phyloP scores from a whole-genome alignment of 495 filamentous ascomycete genomes.

The Aspergillus hancockii region DNA sequence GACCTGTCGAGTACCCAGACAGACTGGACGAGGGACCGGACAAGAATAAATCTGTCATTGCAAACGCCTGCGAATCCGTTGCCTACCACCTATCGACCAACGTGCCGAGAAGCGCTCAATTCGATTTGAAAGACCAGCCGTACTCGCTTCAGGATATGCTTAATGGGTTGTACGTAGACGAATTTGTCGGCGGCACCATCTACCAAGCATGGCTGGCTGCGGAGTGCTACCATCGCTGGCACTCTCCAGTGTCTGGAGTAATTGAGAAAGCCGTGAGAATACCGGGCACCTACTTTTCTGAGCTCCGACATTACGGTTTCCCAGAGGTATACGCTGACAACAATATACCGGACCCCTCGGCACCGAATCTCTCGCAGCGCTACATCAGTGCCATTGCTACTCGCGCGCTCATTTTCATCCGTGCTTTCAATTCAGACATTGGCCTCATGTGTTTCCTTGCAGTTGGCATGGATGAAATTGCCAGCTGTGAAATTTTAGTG shows the following conservation, averaged over 20 bases:
- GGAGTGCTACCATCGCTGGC: conserved; percentile 62
- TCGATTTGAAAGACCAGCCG: conserved; percentile 65
- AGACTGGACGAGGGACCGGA: no score
- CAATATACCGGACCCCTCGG: conserved; percentile 23
- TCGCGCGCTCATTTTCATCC: conserved; percentile 10
- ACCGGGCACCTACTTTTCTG: conserved; percentile 62
- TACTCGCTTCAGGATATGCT: conserved; percentile 61
- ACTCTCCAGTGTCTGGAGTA: conserved; percentile 53
- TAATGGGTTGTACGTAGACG: conserved; percentile 34
- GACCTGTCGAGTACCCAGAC: conserved; percentile 50
- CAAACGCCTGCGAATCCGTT: conserved; percentile 59
- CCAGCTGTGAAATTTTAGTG: conserved; percentile 4
- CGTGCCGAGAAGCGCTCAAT: conserved; percentile 24
- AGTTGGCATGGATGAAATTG: conserved; percentile 2
- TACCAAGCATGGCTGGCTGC: conserved; percentile 60
- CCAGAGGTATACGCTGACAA: background rate
- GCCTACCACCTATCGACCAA: conserved; percentile 6
- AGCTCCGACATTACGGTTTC: conserved; percentile 47
- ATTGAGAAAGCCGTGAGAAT: conserved; percentile 42
- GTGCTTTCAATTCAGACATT: background rate
- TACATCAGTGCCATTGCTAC: conserved; percentile 52
- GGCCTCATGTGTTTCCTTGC: conserved; percentile 10
- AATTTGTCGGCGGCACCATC: conserved; percentile 53
- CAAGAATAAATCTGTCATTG: conserved; percentile 38
- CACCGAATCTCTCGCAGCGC: conserved; percentile 45